Conservation (phyloP, 768 basidiomycete species). For the Phylloporus rhodoxanthus region DNA sequence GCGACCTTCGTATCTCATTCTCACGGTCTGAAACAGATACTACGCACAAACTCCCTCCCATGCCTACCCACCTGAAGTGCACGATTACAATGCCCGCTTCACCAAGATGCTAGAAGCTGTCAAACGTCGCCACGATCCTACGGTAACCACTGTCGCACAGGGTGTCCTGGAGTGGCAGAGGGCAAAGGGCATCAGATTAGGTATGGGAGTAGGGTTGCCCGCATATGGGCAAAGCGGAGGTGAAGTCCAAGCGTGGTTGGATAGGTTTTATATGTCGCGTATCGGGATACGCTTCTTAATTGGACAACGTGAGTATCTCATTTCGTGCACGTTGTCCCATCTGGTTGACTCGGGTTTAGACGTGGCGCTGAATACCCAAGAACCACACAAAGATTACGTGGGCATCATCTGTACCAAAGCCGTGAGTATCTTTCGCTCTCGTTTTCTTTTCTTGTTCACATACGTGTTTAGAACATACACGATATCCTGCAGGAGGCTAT, state of each 20-base stretch:
- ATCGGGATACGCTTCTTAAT: conserved; percentile 96
- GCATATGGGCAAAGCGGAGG: conserved; percentile 60
- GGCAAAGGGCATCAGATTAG: conserved; percentile 28
- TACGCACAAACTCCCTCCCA: conserved; percentile 70
- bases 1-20: conserved; percentile 1
- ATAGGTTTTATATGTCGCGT: conserved; percentile 93
- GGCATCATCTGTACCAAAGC: conserved; percentile 96
- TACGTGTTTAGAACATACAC: conserved; percentile 67
- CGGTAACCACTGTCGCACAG: conserved; percentile 94
- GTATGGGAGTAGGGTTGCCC: conserved; percentile 24
- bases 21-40: conserved; percentile 47
- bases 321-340: neutral
- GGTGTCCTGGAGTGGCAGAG: conserved; percentile 97
- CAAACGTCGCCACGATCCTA: conserved; percentile 94
- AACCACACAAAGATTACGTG: conserved; percentile 86
- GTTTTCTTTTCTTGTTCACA: neutral
- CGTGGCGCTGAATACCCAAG: conserved; percentile 88
- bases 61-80: conserved; percentile 86
- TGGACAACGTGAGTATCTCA: conserved; percentile 70
- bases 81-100: conserved; percentile 88
- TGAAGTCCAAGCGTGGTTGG: conserved; percentile 93
- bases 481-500: conserved; percentile 98
- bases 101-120: conserved; percentile 82
- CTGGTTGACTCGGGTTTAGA: conserved; percentile 42
- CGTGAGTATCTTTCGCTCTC: conserved; percentile 37